These are phyloP conservation scores for Tolypocladium inflatum DNA, from an alignment of 2,329 filamentous ascomycete genomes.

Conservation along the genomic window DNA sequence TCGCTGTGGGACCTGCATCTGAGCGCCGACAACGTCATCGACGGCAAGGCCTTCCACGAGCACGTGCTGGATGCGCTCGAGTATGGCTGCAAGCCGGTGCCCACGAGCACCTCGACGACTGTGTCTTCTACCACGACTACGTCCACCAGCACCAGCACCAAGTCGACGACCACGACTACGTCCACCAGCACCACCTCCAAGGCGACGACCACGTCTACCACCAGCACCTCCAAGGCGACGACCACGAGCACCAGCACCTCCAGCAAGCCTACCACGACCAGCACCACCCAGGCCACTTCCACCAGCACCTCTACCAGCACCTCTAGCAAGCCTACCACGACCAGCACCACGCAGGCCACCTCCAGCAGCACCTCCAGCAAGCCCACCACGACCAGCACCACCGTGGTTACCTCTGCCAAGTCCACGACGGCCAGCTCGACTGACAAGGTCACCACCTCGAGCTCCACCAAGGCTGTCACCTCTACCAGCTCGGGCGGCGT, in stretches of 20 bases:
- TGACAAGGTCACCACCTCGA: no score
- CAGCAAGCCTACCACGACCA: no score
- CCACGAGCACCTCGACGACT: slow-evolving; percentile 13
- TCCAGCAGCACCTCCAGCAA: background rate
- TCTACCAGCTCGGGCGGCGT: background rate
- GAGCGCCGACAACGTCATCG: slow-evolving; percentile 18
- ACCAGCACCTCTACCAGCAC: slow-evolving; percentile 3
- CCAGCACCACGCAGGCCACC: background rate
- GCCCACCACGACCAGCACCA: no score
- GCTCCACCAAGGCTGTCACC: no score
- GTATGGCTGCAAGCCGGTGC: slow-evolving; percentile 23
- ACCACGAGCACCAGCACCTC: slow-evolving; percentile 4
- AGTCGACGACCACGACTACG: slow-evolving; percentile 4
- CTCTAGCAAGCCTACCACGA: background rate
- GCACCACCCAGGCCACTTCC: background rate
- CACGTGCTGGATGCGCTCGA: slow-evolving; percentile 25
- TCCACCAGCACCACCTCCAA: slow-evolving; percentile 1
- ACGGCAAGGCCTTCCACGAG: slow-evolving; percentile 26
- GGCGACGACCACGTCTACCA: slow-evolving; percentile 3
- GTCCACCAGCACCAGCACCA: background rate
- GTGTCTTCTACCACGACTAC: slow-evolving; percentile 3
- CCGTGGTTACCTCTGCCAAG: background rate
- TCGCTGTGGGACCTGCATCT: slow-evolving; percentile 35
- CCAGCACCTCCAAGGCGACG: slow-evolving; percentile 3
- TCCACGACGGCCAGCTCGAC: background rate